phyloP scores from a whole-genome alignment of 768 basidiomycete genomes.

The Aureoboletus auriporus region DNA sequence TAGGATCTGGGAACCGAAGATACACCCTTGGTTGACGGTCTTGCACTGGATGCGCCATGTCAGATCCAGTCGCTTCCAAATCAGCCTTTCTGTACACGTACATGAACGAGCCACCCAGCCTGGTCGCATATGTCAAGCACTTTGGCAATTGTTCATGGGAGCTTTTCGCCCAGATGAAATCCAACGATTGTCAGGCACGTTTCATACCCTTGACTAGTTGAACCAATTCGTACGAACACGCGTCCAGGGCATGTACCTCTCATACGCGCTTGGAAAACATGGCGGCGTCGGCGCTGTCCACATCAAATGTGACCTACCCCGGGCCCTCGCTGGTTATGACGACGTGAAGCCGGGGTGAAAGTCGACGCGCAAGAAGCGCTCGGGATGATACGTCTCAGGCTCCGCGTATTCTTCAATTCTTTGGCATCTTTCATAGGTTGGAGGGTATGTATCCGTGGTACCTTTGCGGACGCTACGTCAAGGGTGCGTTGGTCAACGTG shows the following conservation, averaged over 20 bases:
- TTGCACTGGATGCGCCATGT: constrained; percentile 34
- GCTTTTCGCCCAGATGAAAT: constrained; percentile 63
- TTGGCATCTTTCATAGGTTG: constrained; percentile 11
- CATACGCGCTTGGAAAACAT: constrained; percentile 49
- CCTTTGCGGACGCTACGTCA: constrained; percentile 29
- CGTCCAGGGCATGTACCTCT: constrained; percentile 65
- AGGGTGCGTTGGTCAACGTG: constrained; percentile 16
- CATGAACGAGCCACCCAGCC: constrained; percentile 77
- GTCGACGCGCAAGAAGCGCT: constrained; percentile 73
- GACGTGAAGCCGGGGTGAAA: constrained; percentile 86
- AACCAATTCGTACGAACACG: background rate
- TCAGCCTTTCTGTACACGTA: constrained; percentile 80
- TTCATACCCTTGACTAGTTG: background rate
- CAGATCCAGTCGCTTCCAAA: constrained; percentile 72
- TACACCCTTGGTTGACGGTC: no score
- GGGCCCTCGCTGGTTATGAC: constrained; percentile 65
- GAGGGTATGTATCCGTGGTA: constrained; percentile 28
- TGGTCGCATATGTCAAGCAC: constrained; percentile 80
- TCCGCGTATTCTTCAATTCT: constrained; percentile 3
- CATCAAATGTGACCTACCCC: constrained; percentile 69
- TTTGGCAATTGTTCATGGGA: constrained; percentile 59
- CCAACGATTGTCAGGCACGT: constrained; percentile 62
- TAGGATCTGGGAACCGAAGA: no score
- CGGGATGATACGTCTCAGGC: constrained; percentile 57
- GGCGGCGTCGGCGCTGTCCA: constrained; percentile 42